A percentile compares a stretch with the other conserved stretches of the same genome.
Evolutionary conservation across 805 yeast genomes (phyloP).

Genomic region (Maudiozyma saulgeensis): DNA sequence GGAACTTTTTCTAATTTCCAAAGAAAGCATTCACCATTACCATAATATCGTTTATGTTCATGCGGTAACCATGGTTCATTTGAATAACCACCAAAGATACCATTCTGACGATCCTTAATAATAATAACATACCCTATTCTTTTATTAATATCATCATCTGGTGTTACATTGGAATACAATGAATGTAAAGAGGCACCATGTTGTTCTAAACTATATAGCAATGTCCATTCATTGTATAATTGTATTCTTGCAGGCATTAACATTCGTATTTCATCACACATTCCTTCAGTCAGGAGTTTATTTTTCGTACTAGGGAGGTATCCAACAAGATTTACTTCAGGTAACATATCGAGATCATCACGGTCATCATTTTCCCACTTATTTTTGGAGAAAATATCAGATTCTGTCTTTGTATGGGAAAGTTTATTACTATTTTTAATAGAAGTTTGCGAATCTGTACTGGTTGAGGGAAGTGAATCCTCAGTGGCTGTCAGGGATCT

Average conservation of each 20-base stretch:
- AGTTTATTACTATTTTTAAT: not conserved
- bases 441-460: not conserved
- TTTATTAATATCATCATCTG: conserved; percentile 33
- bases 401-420: not conserved
- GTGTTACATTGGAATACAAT: conserved; percentile 49
- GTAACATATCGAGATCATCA: conserved; percentile 35
- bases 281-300: conserved; percentile 44
- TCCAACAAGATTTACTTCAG: conserved; percentile 51
- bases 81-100: conserved; percentile 67
- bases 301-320: conserved; percentile 50
- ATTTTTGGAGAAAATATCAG: not conserved
- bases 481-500: conserved; percentile 8
- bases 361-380: not conserved
- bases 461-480: not conserved
- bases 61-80: conserved; percentile 66
- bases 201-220: conserved; percentile 80
- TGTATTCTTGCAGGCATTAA: conserved; percentile 74
- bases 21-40: conserved; percentile 91
- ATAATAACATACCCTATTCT: conserved; percentile 66
- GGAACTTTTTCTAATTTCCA: conserved; percentile 61
- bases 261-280: conserved; percentile 67
- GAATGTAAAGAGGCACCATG: conserved; percentile 85
- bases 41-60: conserved; percentile 68
- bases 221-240: conserved; percentile 64
- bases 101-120: conserved; percentile 53